A percentile compares a stretch with the other conserved stretches of the same genome.
Conservation (phyloP, 2,329 filamentous ascomycete species). For the Aspergillus glaucus region DNA sequence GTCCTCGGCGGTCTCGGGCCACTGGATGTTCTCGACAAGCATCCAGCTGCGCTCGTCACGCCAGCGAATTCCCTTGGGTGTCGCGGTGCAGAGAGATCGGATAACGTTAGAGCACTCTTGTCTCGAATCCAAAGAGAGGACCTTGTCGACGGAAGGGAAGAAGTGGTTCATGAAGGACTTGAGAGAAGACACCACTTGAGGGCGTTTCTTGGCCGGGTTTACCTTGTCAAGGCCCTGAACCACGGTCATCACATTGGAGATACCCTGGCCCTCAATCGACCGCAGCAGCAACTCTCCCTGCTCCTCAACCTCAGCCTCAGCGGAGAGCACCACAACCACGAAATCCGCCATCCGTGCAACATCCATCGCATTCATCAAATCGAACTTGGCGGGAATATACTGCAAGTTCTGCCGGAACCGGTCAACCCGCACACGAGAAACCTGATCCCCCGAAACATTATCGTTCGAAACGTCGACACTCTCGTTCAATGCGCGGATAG, state of each 20-base stretch:
- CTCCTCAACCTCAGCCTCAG: slow-evolving; percentile 68
- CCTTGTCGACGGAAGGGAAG: slow-evolving; percentile 84
- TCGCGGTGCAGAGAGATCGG: slow-evolving; percentile 82
- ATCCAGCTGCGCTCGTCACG: slow-evolving; percentile 94
- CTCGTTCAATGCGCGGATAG: slow-evolving; percentile 64
- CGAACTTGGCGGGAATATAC: slow-evolving; percentile 68
- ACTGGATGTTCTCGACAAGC: slow-evolving; percentile 75
- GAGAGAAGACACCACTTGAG: slow-evolving; percentile 71
- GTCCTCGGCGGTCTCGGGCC: slow-evolving; percentile 51
- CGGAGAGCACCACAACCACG: slow-evolving; percentile 77
- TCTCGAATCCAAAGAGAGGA: slow-evolving; percentile 79
- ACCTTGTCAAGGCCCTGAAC: slow-evolving; percentile 74
- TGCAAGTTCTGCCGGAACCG: slow-evolving; percentile 93
- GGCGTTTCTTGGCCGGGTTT: slow-evolving; percentile 70
- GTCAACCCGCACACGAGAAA: slow-evolving; percentile 65
- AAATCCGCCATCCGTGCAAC: slow-evolving; percentile 86
- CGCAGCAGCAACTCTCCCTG: slow-evolving; percentile 79
- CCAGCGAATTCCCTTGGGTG: slow-evolving; percentile 92
- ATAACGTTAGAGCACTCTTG: slow-evolving; percentile 90
- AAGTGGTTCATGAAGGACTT: slow-evolving; percentile 93
- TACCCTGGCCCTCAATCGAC: slow-evolving; percentile 84
- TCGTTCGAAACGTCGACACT: slow-evolving; percentile 73
- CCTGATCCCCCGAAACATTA: slow-evolving; percentile 48
- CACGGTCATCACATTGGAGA: slow-evolving; percentile 83
- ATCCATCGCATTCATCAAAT: slow-evolving; percentile 73